Conservation (phyloP, 2,329 filamentous ascomycete genomes). For the Pseudocercospora eumusae region DNA sequence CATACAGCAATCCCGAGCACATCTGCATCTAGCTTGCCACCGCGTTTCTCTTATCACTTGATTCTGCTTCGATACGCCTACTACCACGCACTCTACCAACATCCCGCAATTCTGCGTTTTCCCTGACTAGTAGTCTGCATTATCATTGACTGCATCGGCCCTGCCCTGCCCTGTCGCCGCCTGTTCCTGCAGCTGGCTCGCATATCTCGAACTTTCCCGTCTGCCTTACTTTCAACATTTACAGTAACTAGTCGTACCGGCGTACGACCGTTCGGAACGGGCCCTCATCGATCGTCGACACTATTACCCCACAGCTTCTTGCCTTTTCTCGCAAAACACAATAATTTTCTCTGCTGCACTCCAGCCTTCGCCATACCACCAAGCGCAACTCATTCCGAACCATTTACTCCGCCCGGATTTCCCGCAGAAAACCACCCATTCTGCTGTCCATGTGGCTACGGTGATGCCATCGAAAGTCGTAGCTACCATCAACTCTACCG, state of each 20-base stretch:
- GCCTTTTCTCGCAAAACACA: constrained; percentile 15
- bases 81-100: constrained; percentile 8
- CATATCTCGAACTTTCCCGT: background rate
- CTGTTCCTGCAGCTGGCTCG: constrained; percentile 7
- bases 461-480: constrained; percentile 66
- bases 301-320: background rate
- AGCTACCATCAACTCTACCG: constrained; percentile 92
- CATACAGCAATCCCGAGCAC: constrained; percentile 2
- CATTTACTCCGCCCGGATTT: background rate
- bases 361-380: background rate
- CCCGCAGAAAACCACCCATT: background rate
- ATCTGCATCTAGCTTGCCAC: constrained; percentile 12
- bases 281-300: constrained; percentile 13
- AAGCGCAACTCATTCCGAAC: background rate
- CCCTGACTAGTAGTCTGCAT: background rate
- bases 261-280: constrained; percentile 8
- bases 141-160: constrained; percentile 14
- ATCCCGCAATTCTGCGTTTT: background rate
- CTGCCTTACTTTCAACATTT: background rate
- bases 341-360: constrained; percentile 11
- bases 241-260: constrained; percentile 7
- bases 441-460: constrained; percentile 27
- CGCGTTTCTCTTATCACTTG: background rate
- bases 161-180: background rate
- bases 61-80: constrained; percentile 2